These are phyloP conservation scores for Thelonectria blattea DNA, from an alignment of 2,329 filamentous ascomycete species.

Conservation along the genomic window DNA sequence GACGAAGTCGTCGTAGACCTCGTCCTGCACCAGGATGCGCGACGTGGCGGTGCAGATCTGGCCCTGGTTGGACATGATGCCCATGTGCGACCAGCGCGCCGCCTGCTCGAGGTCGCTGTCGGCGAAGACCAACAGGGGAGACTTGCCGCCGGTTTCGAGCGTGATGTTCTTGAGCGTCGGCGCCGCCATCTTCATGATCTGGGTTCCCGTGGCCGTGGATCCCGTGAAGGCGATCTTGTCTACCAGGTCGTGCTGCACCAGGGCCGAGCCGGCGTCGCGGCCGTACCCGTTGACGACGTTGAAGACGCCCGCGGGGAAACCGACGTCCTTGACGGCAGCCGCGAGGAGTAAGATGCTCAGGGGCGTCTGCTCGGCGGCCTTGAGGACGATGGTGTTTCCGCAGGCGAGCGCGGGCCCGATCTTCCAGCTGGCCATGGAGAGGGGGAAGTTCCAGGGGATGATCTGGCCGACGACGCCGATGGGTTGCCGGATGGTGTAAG, in stretches of 20 bases:
- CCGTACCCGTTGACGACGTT: conserved; percentile 80
- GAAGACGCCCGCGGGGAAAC: conserved; percentile 76
- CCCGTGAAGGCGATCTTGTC: conserved; percentile 84
- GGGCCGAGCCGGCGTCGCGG: conserved; percentile 73
- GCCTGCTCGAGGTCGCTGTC: conserved; percentile 77
- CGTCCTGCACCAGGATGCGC: conserved; percentile 81
- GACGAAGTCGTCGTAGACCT: conserved; percentile 84
- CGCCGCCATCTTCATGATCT: conserved; percentile 79
- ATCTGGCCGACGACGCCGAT: conserved; percentile 81
- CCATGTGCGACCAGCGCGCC: conserved; percentile 75
- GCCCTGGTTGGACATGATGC: conserved; percentile 67
- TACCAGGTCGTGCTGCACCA: conserved; percentile 59
- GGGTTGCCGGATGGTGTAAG: conserved; percentile 67
- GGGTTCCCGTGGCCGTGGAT: conserved; percentile 71
- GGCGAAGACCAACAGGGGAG: conserved; percentile 76
- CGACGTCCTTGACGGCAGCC: conserved; percentile 72
- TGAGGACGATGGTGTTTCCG: conserved; percentile 74
- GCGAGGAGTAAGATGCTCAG: conserved; percentile 70
- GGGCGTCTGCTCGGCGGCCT: conserved; percentile 77
- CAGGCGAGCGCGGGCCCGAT: conserved; percentile 73
- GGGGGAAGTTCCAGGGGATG: conserved; percentile 85
- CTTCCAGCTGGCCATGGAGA: conserved; percentile 83
- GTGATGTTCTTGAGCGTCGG: conserved; percentile 57
- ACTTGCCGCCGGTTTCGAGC: conserved; percentile 80
- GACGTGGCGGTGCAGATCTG: conserved; percentile 75